A percentile compares a stretch with the other conserved stretches of the same genome.
phyloP scores from a whole-genome alignment of 176 grass and related monocot species.

The sorghum (Sorghum bicolor) region DNA sequence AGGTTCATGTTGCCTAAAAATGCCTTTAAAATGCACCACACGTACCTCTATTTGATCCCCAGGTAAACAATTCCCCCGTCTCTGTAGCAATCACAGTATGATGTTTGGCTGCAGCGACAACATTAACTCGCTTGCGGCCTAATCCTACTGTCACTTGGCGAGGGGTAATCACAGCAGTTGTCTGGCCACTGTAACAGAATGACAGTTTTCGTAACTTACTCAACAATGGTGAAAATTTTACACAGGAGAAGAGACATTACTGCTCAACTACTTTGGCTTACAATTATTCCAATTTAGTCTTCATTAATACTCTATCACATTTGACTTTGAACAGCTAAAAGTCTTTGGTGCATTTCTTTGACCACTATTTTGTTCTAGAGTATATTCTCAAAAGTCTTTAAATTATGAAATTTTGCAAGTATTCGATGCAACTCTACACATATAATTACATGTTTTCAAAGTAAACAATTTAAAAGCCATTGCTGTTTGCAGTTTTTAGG shows the following conservation, averaged over 20 bases:
- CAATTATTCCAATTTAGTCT: slow-evolving; percentile 11
- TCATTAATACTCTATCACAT: background rate
- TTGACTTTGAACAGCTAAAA: background rate
- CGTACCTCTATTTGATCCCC: slow-evolving; percentile 99
- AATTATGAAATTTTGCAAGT: background rate
- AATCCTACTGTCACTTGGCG: slow-evolving; percentile 77
- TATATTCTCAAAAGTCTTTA: background rate
- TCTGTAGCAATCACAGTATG: slow-evolving; percentile 95
- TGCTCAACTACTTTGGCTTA: slow-evolving; percentile 1
- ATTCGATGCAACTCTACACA: background rate
- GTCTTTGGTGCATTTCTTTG: background rate
- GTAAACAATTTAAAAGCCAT: background rate
- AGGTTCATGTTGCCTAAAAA: slow-evolving; percentile 14
- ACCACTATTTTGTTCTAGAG: background rate
- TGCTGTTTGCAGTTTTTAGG: background rate
- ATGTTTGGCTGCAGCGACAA: slow-evolving; percentile 94
- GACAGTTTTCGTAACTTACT: background rate
- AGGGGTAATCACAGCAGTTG: slow-evolving; percentile 95
- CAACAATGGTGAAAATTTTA: background rate
- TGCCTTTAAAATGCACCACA: slow-evolving; percentile 30
- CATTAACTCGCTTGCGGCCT: slow-evolving; percentile 62
- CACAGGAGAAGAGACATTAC: background rate
- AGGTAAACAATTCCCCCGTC: slow-evolving; percentile 86
- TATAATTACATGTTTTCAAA: background rate
- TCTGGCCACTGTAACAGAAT: slow-evolving; percentile 80